Percentiles rank a stretch among this genome's conserved stretches.
These are phyloP conservation scores for Kernera saxatilis DNA, from an alignment of 345 rosid genomes.

Conservation along the genomic window DNA sequence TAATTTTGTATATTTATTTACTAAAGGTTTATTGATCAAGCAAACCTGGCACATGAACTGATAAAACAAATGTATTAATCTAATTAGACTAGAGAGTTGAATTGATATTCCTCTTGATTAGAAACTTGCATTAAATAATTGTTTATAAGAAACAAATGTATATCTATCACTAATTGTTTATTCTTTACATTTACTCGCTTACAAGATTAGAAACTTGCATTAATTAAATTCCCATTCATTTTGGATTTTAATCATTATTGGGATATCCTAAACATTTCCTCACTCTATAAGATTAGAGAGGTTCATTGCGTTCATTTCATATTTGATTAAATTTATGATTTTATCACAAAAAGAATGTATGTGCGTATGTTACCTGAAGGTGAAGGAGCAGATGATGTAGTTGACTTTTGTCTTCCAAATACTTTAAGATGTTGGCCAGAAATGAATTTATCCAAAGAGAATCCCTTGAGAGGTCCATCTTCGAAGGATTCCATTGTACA, in stretches of 20 bases:
- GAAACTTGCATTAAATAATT: too few species aligned
- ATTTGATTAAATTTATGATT: neutral
- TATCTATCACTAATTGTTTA: neutral
- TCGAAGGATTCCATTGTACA: conserved; percentile 84
- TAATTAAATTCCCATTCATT: neutral
- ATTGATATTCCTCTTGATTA: neutral
- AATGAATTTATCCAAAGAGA: conserved; percentile 80
- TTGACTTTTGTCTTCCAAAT: conserved; percentile 71
- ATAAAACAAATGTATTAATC: neutral
- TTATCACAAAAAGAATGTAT: neutral
- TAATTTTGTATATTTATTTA: too few species aligned
- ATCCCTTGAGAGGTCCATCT: conserved; percentile 73
- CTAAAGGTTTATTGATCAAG: too few species aligned
- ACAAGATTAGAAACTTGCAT: neutral
- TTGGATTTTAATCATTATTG: neutral
- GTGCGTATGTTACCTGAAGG: conserved; percentile 39
- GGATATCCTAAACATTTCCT: neutral
- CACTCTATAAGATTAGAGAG: neutral
- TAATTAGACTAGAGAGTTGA: neutral
- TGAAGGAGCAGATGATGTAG: conserved; percentile 43
- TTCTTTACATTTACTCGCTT: neutral
- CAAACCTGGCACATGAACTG: conserved; percentile 39
- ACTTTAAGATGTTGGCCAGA: conserved; percentile 87
- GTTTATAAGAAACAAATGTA: too few species aligned
- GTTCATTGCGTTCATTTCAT: neutral